These are phyloP conservation scores for Cercophora scortea DNA, from an alignment of 495 filamentous ascomycete genomes.

Conservation along the genomic window DNA sequence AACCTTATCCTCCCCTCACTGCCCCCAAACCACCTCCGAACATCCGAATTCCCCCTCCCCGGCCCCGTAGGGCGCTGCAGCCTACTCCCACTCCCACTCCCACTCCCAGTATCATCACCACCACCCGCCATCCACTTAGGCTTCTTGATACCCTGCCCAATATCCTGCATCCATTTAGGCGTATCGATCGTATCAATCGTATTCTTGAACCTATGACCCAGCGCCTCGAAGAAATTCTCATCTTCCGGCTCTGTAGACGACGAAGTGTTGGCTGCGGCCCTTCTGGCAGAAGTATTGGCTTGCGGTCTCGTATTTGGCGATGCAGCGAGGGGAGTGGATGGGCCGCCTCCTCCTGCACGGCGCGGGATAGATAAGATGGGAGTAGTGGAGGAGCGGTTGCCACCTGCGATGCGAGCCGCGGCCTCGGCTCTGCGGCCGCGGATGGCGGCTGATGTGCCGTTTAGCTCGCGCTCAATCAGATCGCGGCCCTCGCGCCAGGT, in stretches of 20 bases:
- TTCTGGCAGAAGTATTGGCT: conserved; percentile 25
- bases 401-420: conserved; percentile 14
- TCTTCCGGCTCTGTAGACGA: conserved; percentile 52
- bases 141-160: conserved; percentile 56
- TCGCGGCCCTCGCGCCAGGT: conserved; percentile 92
- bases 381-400: conserved; percentile 19
- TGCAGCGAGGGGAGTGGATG: conserved; percentile 33
- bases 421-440: conserved; percentile 26
- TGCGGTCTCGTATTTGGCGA: conserved; percentile 29
- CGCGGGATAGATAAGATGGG: conserved; percentile 32
- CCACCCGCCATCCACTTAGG: conserved; percentile 79
- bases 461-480: conserved; percentile 82
- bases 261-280: conserved; percentile 14
- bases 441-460: conserved; percentile 42
- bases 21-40: conserved; percentile 39
- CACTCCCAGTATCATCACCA: conserved; percentile 15
- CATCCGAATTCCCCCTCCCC: conserved; percentile 24
- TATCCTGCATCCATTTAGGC: conserved; percentile 69
- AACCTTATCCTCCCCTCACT: conserved; percentile 21
- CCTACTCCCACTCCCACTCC: conserved; percentile 1
- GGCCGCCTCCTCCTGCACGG: conserved; percentile 13
- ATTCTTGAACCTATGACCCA: conserved; percentile 80
- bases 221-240: conserved; percentile 71
- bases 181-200: conserved; percentile 80
- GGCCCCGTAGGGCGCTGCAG: background rate